Evolutionary conservation across 108 stramenopile genomes (phyloP).

Genomic region (Nitzschia sp.): DNA sequence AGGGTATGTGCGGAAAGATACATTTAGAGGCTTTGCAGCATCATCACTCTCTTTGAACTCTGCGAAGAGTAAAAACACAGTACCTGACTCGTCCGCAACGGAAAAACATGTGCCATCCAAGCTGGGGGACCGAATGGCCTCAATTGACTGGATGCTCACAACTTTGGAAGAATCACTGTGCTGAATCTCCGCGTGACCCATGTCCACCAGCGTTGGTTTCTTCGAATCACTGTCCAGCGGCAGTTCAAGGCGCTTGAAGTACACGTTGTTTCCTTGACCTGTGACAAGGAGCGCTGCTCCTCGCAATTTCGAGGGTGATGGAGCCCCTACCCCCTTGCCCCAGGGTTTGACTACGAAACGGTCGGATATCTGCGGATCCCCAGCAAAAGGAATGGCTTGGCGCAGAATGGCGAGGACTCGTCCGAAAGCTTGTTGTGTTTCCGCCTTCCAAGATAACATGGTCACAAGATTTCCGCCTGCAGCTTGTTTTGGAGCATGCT

Average conservation of each 20-base stretch:
- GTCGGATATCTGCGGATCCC: conserved; percentile 15
- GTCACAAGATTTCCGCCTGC: conserved; percentile 45
- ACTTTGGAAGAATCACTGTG: neutral
- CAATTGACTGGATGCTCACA: conserved; percentile 40
- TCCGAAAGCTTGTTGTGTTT: conserved; percentile 74
- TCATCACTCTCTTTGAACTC: conserved; percentile 14
- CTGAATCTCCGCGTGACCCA: conserved; percentile 33
- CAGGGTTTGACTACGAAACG: conserved; percentile 55
- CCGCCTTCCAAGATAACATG: conserved; percentile 54
- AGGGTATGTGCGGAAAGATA: conserved; percentile 19
- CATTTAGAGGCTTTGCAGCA: conserved; percentile 2
- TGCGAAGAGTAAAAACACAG: conserved; percentile 44
- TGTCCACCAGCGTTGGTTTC: conserved; percentile 43
- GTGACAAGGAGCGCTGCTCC: conserved; percentile 56
- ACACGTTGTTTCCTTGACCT: conserved; percentile 45
- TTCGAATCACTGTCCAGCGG: conserved; percentile 49
- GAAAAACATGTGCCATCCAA: conserved; percentile 9
- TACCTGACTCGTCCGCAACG: conserved; percentile 46
- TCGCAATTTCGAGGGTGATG: conserved; percentile 33
- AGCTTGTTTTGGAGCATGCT: neutral
- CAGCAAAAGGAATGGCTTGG: conserved; percentile 32
- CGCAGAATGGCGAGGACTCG: conserved; percentile 59
- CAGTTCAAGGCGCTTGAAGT: conserved; percentile 50
- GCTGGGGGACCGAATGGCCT: conserved; percentile 34
- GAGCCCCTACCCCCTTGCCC: conserved; percentile 48